Base-by-base conservation (phyloP, 305 asterid genomes). In the Fraxinus ornus region DNA sequence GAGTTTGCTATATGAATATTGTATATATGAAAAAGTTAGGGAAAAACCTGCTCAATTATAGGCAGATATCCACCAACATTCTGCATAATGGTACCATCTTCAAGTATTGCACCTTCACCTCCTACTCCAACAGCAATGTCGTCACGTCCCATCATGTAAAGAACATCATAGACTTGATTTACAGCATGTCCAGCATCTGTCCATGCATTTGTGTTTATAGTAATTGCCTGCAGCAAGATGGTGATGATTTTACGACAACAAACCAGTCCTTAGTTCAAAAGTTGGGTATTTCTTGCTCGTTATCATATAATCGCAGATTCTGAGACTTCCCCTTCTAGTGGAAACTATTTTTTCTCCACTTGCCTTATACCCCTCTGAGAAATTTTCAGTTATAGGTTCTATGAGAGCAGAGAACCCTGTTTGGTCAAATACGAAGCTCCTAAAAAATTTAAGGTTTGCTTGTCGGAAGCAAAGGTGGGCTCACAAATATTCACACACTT, bases 81-180 rank as follows among this genome's bases (percentile, higher is more conserved):
- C 8, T 94, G 90, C 76, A 85, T 82, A 7, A 95, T 89, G 47
- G 90, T 88, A 17, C 97, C 97, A 86, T 93, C 91, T 81, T 90
- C 87, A 76, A 89, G 92, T 79, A 95, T 91, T 74, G 93, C 94
- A 47, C 97, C 98, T 84, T 95, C 97, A 36, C 99, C 98, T 76
- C 99, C 99, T 2, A 94, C 92, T 0, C 98, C 99, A 76, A 95
- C 98, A 4, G 91, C 89, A 80, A 95, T 85, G 76, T 94, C 98
- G 15, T 95, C 99, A 10, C 98, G 84, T 33, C 92, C 97, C 99
- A 95, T 94, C 99, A 95, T 95, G 88, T 89, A 89, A 79, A 95
- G 99, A 72, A 93, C 72, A 82, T 94, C 98, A 81, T 95, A 95
- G 8, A 95, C 66, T 7, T 94, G 98, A 85, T 94, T 95, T 15